Evolutionary conservation across 2,329 filamentous ascomycete genomes (phyloP).

Genomic region (Beauveria varroae): DNA sequence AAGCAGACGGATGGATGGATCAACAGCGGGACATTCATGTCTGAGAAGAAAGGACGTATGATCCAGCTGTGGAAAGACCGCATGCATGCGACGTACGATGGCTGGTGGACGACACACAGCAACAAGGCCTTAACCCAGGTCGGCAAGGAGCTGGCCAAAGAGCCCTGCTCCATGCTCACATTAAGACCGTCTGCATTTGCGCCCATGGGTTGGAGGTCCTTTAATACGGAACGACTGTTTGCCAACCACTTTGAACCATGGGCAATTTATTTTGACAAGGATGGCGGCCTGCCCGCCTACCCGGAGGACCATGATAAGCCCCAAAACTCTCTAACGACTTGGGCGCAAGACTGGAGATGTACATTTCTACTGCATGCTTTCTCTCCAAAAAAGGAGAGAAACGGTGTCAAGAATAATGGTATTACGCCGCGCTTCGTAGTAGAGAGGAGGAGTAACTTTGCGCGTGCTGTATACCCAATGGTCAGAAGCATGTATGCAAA

Average conservation of each 20-base stretch:
- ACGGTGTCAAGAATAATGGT: slow-evolving; percentile 5
- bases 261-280: not conserved
- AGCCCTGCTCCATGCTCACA: slow-evolving; percentile 19
- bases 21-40: slow-evolving; percentile 20
- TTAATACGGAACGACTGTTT: slow-evolving; percentile 14
- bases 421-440: slow-evolving; percentile 18
- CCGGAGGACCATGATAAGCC: slow-evolving; percentile 7
- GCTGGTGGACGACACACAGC: slow-evolving; percentile 22
- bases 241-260: slow-evolving; percentile 13
- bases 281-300: slow-evolving; percentile 1
- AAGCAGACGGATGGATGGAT: slow-evolving; percentile 14
- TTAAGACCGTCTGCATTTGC: slow-evolving; percentile 19
- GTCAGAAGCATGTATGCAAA: slow-evolving; percentile 15
- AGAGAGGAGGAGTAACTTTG: slow-evolving; percentile 19
- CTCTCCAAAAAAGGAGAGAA: slow-evolving; percentile 4
- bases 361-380: slow-evolving; percentile 20
- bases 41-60: slow-evolving; percentile 14
- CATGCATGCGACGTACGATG: slow-evolving; percentile 22
- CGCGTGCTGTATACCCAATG: slow-evolving; percentile 16
- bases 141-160: slow-evolving; percentile 38
- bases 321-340: not conserved
- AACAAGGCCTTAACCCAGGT: slow-evolving; percentile 19
- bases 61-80: slow-evolving; percentile 16
- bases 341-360: slow-evolving; percentile 16
- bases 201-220: slow-evolving; percentile 16